Evolutionary conservation across 2,329 filamentous ascomycete genomes (phyloP), one percentile per base, ranked within the genome.

Genomic region (Bipolaris gigantea): DNA sequence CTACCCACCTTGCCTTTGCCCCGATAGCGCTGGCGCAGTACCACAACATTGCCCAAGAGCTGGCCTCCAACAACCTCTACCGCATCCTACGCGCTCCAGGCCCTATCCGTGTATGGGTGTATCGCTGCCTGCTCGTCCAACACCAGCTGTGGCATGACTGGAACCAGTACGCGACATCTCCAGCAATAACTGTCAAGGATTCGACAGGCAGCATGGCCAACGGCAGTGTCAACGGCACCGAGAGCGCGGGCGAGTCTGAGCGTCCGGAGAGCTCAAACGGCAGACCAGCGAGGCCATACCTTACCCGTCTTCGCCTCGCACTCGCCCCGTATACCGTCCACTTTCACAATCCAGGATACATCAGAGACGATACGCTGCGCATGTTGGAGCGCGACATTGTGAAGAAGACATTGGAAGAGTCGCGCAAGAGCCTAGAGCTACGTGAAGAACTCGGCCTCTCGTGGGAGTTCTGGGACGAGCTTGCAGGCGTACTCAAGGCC

Each of bases 381-480:
- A 79, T 84, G 74, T 75, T 87, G 47, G 80, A 83, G 51, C 69
- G 69, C 10, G 70, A 71, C 47, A 79, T 83, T 30, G 81, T 82
- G 55, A 86, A 86, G 68, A 81, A 82, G 61, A 85, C 83, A 43
- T 71, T 86, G 18, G 81, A 83, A 61, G 81, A 81, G 55, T 84
- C 82, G 21, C 80, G 83, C 44, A 79, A 81, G 58, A 80, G 81
- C 59, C 77, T 80, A 38, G 80, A 83, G 62, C 77, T 84, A 54
- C 78, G 83, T 55, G 78, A 83, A 61, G 80, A 81, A 59, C 76
- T 87, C 27, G 85, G 84, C 34, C 75, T 81, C 57, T 80, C 82
- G 38, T 75, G 77, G 34, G 76, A 80, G 50, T 80, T 85, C 61
- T 88, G 85, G 85, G 77, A 82, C 61, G 83, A 84, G 35, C 77